A percentile compares a stretch with the other conserved stretches of the same genome.
These are phyloP conservation scores for Neospermospora avenae DNA, from an alignment of 2,329 filamentous ascomycete genomes.

Conservation along the genomic window DNA sequence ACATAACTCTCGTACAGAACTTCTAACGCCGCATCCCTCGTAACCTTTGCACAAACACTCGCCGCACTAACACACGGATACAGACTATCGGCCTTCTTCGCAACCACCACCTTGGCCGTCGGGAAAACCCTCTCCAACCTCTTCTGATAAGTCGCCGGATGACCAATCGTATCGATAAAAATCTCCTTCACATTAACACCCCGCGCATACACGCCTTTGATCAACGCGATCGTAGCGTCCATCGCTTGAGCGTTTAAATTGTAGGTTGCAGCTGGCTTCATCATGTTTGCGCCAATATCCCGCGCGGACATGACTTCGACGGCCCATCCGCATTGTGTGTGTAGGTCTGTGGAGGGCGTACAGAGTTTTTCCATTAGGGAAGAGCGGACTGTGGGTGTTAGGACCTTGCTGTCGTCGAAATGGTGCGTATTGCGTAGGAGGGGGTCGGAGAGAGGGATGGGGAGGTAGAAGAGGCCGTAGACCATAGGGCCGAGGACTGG, in stretches of 20 bases:
- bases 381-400: slow-evolving; percentile 76
- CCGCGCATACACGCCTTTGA: slow-evolving; percentile 69
- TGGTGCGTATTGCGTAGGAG: slow-evolving; percentile 76
- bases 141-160: slow-evolving; percentile 76
- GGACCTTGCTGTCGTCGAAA: slow-evolving; percentile 94
- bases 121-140: slow-evolving; percentile 84
- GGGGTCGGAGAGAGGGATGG: slow-evolving; percentile 64
- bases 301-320: slow-evolving; percentile 72
- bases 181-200: slow-evolving; percentile 85
- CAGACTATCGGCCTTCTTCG: slow-evolving; percentile 88
- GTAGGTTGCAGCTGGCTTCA: slow-evolving; percentile 51
- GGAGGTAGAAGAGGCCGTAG: slow-evolving; percentile 72
- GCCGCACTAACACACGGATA: slow-evolving; percentile 93
- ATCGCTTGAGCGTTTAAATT: slow-evolving; percentile 96
- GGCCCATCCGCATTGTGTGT: slow-evolving; percentile 76
- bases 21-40: slow-evolving; percentile 84
- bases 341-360: slow-evolving; percentile 56
- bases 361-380: slow-evolving; percentile 68
- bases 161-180: slow-evolving; percentile 93
- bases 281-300: slow-evolving; percentile 38
- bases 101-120: slow-evolving; percentile 68
- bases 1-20: slow-evolving; percentile 55
- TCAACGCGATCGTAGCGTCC: slow-evolving; percentile 83
- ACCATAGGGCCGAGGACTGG: slow-evolving; percentile 86
- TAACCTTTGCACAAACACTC: slow-evolving; percentile 94